Base-by-base conservation (phyloP, 495 filamentous ascomycete species). In the Symbiotaphrina buchneri region DNA sequence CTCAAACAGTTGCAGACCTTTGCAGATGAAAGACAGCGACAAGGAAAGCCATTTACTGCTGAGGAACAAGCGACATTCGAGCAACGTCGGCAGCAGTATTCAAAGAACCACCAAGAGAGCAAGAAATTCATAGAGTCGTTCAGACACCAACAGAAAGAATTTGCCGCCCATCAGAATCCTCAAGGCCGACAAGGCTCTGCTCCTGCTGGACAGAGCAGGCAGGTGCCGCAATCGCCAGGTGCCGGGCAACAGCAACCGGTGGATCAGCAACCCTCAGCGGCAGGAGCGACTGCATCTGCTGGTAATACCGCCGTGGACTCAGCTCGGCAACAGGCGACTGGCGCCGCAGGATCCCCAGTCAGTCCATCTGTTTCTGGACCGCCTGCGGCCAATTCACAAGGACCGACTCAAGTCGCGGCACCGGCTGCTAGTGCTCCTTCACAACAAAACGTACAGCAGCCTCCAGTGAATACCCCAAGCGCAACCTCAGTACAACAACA, bases 1-100 rank as follows among this genome's bases (percentile, higher is more conserved):
- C 17, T 49, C 20, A 48, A 49, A 6, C 47, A 56, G 6, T n/a
- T n/a, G n/a, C n/a, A n/a, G n/a, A n/a, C n/a, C n/a, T n/a, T n/a
- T n/a, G n/a, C n/a, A n/a, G n/a, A n/a, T n/a, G n/a, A n/a, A n/a
- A n/a, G n/a, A n/a, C 33, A 50, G 31, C 55, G 53, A 4, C 54
- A 58, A 24, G 27, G 54, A 43, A 32, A 53, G 30, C 21, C 45
- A 32, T 45, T 64, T 39, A 47, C 34, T 17, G 45, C 49, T 25
- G 54, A 62, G 25, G 61, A 65, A 15, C 39, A 54, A 27, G 45
- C 52, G 26, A 48, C 54, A 5, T 48, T 57, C 37, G 55, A 56
- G 16, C 34, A 35, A 36, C 45, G 21, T 8, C 11, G 13, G 14
- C 27, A 27, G 11, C 32, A 35, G 40, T 23, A 44, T 32, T 26